Percentiles rank a stretch among this genome's conserved stretches.
Evolutionary conservation across 2,329 filamentous ascomycete genomes (phyloP).

Genomic region (Colletotrichum costaricense): DNA sequence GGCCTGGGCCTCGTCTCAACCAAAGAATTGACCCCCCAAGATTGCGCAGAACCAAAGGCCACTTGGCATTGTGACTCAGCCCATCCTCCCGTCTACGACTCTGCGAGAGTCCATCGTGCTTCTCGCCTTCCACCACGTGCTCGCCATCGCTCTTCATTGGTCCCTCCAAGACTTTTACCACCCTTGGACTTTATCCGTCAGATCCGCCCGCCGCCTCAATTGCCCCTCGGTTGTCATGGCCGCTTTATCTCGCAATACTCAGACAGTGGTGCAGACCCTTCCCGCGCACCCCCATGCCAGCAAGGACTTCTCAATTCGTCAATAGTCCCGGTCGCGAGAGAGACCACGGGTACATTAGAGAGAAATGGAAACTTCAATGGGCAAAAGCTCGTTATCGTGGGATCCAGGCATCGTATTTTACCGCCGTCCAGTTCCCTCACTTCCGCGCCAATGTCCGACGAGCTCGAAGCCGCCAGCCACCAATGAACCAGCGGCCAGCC

Average conservation of each 20-base stretch:
- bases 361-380: background rate
- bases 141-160: constrained; percentile 18
- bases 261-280: background rate
- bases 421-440: background rate
- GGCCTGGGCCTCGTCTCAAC: background rate
- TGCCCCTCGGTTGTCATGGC: background rate
- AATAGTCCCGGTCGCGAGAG: background rate
- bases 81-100: background rate
- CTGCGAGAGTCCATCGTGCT: background rate
- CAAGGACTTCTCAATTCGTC: too few relatives aligned
- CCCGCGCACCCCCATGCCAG: background rate
- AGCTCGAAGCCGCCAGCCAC: background rate
- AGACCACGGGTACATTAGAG: too few relatives aligned
- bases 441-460: constrained; percentile 29
- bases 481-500: background rate
- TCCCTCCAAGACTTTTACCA: background rate
- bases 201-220: background rate
- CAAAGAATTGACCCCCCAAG: background rate
- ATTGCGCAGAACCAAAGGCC: background rate
- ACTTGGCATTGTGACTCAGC: constrained; percentile 15
- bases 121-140: constrained; percentile 17
- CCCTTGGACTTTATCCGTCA: background rate
- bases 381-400: background rate
- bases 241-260: background rate
- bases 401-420: background rate